Conservation (phyloP, 1,284 basidiomycete species). For the Rhodotorula sp. region DNA sequence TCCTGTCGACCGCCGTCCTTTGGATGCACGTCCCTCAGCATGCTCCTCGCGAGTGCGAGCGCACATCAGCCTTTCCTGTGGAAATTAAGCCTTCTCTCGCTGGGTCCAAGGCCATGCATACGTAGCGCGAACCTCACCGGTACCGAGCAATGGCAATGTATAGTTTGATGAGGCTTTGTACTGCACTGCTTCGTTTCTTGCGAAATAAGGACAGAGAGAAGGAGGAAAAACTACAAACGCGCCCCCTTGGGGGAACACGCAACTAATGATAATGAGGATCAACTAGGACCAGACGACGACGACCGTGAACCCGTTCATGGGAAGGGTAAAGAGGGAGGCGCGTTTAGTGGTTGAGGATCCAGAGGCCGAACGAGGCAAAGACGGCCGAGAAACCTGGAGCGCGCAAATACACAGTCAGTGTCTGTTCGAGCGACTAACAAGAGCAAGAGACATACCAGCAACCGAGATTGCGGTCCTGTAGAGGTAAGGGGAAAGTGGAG, state of each 20-base stretch:
- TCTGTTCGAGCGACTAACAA: neutral
- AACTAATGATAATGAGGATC: neutral
- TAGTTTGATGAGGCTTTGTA: neutral
- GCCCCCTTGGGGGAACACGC: neutral
- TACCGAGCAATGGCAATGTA: too few species aligned
- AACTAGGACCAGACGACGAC: neutral
- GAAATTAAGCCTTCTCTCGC: too few species aligned
- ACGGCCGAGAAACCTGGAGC: slow-evolving; percentile 7
- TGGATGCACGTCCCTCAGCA: too few species aligned
- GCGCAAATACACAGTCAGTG: neutral
- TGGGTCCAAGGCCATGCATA: too few species aligned
- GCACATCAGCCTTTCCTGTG: too few species aligned
- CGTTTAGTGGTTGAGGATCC: slow-evolving; percentile 17
- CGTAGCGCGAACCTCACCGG: too few species aligned
- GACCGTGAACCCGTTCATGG: too few species aligned
- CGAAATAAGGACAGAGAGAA: neutral
- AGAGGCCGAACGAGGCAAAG: slow-evolving; percentile 15
- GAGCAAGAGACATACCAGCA: neutral
- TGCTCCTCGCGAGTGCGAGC: too few species aligned
- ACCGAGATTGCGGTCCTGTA: slow-evolving; percentile 1
- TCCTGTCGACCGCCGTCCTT: too few species aligned
- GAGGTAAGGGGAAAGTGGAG: neutral
- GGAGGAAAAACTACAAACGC: neutral
- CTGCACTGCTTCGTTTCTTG: neutral
- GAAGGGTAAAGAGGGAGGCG: neutral